Evolutionary conservation across 768 basidiomycete species (phyloP), one percentile per base, ranked within the genome.

Genomic region (Mycena polygramma): DNA sequence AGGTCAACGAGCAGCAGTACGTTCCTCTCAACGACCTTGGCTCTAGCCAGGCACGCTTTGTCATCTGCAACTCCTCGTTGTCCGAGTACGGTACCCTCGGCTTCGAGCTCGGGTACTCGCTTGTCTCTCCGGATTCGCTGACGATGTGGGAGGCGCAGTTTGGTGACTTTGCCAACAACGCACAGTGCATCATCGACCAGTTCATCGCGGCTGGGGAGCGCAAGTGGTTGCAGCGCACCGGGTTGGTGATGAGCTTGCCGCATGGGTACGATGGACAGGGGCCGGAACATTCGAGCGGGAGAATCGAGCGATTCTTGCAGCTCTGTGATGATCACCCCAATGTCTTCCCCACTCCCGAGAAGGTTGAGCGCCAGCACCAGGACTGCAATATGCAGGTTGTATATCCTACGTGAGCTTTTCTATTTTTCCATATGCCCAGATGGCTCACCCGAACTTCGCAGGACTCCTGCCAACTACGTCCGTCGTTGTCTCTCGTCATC

Each of bases 301-400:
- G 98, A 63, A 87, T 99, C 53, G 97, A 99, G 82, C 89, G 98
- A 37, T 99, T 98, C 91, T 83, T 99, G 74, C 98, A 99, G 83
- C 90, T 99, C 52, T 98, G 96, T 78, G 97, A 98, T 80, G 97
- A 99, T 76, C 96, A 99, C 79, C 97, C 97, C 8, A 87, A 96
- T 79, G 80, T 92, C 69, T 98, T 90, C 90, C 97, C 97, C 1
- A 90, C 91, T 0, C 88, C 88, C 1, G 90, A 97, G 81, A 98
- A 97, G 85, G 82, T 97, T 69, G 95, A 96, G 77, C 85, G 98
- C 55, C 96, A 98, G 76, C 96, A 98, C 78, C 98, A 99, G 84
- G 98, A 99, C 80, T 98, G 97, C 83, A 99, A 99, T 79, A 95
- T 99, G 95, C 98, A 99, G 83, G 93, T 99, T 74, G 95, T 97